phyloP scores from a whole-genome alignment of 331 rosid species.

The Pyracantha coccinea region DNA sequence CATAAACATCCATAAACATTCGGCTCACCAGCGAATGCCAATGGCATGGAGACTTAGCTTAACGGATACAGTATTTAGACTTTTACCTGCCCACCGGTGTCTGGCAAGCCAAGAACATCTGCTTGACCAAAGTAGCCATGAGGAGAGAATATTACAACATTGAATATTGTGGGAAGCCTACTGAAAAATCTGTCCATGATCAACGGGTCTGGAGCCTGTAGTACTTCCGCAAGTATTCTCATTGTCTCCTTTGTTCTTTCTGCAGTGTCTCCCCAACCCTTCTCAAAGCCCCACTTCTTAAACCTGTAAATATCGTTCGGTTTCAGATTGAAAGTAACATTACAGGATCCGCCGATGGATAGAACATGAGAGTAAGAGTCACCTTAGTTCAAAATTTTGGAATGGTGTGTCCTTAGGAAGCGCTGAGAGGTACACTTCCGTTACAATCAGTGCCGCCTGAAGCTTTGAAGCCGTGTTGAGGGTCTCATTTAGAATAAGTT shows the following conservation, averaged over 20 bases:
- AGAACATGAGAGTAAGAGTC: neutral
- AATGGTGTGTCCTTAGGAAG: slow-evolving; percentile 49
- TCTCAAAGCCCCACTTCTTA: slow-evolving; percentile 90
- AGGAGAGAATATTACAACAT: slow-evolving; percentile 72
- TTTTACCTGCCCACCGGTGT: slow-evolving; percentile 93
- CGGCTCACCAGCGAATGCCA: no score
- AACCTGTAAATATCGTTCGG: slow-evolving; percentile 35
- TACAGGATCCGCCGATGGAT: neutral
- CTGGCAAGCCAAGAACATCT: slow-evolving; percentile 90
- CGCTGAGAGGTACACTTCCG: slow-evolving; percentile 51
- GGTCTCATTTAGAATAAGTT: slow-evolving; percentile 57
- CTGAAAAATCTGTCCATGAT: slow-evolving; percentile 58
- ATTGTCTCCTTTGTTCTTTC: slow-evolving; percentile 69
- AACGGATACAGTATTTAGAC: neutral
- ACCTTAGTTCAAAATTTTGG: slow-evolving; percentile 58
- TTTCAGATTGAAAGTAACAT: neutral
- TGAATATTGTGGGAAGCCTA: slow-evolving; percentile 71
- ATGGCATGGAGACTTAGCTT: neutral
- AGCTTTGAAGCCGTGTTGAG: slow-evolving; percentile 59
- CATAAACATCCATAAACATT: neutral
- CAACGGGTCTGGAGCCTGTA: slow-evolving; percentile 78
- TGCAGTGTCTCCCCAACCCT: slow-evolving; percentile 89
- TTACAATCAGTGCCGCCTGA: slow-evolving; percentile 54
- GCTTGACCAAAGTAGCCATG: slow-evolving; percentile 99
- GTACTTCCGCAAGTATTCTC: slow-evolving; percentile 55